phyloP scores from a whole-genome alignment of 768 basidiomycete genomes.

The Leccinum rimulosum region DNA sequence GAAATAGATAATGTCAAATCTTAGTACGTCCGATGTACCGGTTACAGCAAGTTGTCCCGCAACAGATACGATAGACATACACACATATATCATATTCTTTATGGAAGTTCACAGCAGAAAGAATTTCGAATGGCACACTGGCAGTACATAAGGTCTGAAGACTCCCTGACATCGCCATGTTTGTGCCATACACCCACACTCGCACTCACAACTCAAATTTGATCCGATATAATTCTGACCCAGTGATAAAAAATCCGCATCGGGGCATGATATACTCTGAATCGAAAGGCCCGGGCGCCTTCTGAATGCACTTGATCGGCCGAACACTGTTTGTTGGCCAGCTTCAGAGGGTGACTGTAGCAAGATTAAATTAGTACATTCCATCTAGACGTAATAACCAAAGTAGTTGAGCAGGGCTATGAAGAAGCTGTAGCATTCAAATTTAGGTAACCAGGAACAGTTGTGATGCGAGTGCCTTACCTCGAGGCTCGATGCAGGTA shows the following conservation, averaged over 20 bases:
- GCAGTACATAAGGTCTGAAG: not conserved
- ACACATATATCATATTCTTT: not conserved
- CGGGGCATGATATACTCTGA: conserved; percentile 33
- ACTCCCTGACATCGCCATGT: not conserved
- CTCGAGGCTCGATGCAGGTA: conserved; percentile 44
- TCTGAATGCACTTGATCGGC: conserved; percentile 39
- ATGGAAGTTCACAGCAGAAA: not conserved
- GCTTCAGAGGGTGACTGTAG: conserved; percentile 38
- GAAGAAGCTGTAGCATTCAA: conserved; percentile 41
- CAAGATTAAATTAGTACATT: conserved; percentile 51
- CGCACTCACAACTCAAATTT: conserved; percentile 27
- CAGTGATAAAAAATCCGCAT: conserved; percentile 30
- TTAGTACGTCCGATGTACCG: not conserved
- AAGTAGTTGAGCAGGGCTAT: conserved; percentile 65
- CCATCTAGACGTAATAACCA: conserved; percentile 60
- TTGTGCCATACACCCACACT: not conserved
- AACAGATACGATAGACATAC: not conserved
- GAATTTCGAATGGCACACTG: not conserved
- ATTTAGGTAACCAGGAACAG: not conserved
- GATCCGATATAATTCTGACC: conserved; percentile 39
- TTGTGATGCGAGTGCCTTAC: conserved; percentile 26
- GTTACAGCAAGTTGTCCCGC: not conserved
- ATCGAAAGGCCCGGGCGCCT: conserved; percentile 35
- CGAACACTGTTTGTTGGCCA: conserved; percentile 41
- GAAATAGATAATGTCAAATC: not conserved